These are phyloP conservation scores for Aureobasidium sp. DNA, from an alignment of 2,329 filamentous ascomycete species.

Conservation along the genomic window DNA sequence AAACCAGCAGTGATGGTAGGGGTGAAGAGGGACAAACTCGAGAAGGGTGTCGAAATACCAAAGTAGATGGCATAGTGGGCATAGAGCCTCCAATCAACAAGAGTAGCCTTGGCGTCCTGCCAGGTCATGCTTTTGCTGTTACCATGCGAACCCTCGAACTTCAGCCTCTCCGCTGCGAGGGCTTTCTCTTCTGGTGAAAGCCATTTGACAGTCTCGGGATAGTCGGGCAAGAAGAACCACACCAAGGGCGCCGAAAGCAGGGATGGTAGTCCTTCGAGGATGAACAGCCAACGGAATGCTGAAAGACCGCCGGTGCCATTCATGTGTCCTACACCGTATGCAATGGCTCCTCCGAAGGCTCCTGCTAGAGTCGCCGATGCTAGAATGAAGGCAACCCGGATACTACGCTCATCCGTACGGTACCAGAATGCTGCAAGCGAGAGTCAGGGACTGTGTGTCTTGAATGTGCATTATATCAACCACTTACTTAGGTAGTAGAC, in stretches of 20 bases:
- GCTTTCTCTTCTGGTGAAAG: slow-evolving; percentile 33
- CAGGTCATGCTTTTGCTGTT: slow-evolving; percentile 37
- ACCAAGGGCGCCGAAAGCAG: slow-evolving; percentile 20
- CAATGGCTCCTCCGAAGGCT: slow-evolving; percentile 47
- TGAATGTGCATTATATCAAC: neutral
- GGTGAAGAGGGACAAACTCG: slow-evolving; percentile 18
- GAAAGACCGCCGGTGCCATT: slow-evolving; percentile 29
- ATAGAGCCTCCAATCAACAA: slow-evolving; percentile 44
- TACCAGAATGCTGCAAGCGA: slow-evolving; percentile 39
- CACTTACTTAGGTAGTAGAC: slow-evolving; percentile 16
- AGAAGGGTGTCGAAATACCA: slow-evolving; percentile 31
- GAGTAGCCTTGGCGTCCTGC: slow-evolving; percentile 37
- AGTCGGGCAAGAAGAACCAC: slow-evolving; percentile 22
- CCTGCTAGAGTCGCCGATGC: slow-evolving; percentile 47
- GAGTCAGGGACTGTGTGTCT: neutral
- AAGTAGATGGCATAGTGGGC: slow-evolving; percentile 45
- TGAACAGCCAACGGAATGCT: slow-evolving; percentile 42
- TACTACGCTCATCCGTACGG: slow-evolving; percentile 45
- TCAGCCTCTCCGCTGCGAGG: slow-evolving; percentile 33
- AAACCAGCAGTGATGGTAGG: slow-evolving; percentile 57
- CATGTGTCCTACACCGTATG: slow-evolving; percentile 41
- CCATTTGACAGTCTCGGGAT: slow-evolving; percentile 21
- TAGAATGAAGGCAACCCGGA: slow-evolving; percentile 48
- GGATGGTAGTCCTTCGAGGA: slow-evolving; percentile 31
- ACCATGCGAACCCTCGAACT: slow-evolving; percentile 34